Percentiles rank a stretch among this genome's conserved stretches.
Evolutionary conservation across 1,284 basidiomycete species (phyloP).

Genomic region (Xerocomus nothofagi): DNA sequence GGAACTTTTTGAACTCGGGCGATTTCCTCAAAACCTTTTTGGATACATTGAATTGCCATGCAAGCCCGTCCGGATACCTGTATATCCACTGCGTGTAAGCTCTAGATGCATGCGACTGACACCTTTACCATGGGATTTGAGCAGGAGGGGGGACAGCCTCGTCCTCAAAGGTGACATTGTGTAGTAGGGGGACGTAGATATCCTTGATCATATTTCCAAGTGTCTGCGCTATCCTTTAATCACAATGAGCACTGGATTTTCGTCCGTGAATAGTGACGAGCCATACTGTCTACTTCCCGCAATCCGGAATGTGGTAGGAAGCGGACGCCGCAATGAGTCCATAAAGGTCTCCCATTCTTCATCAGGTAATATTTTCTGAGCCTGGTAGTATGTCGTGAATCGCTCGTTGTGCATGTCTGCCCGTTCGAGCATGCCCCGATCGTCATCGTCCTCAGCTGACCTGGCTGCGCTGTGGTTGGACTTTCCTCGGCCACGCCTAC

Average conservation of each 20-base stretch:
- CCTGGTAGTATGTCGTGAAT: conserved; percentile 77
- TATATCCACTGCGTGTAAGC: not conserved
- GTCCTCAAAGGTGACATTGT: conserved; percentile 77
- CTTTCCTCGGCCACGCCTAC: conserved; percentile 7
- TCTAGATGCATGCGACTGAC: not conserved
- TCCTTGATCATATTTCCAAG: conserved; percentile 41
- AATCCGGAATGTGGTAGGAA: conserved; percentile 95
- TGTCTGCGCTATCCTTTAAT: conserved; percentile 24
- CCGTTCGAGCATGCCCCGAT: conserved; percentile 50
- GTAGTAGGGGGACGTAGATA: conserved; percentile 78
- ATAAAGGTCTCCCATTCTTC: conserved; percentile 84
- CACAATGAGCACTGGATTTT: conserved; percentile 8
- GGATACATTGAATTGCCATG: conserved; percentile 94
- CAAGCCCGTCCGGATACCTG: conserved; percentile 92
- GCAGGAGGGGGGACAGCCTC: conserved; percentile 76
- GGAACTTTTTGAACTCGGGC: conserved; percentile 95
- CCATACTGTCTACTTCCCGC: conserved; percentile 83
- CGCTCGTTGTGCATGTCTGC: conserved; percentile 70
- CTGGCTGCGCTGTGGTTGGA: conserved; percentile 9
- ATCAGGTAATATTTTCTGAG: conserved; percentile 66
- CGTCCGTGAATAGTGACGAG: not conserved
- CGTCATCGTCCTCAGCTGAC: conserved; percentile 15
- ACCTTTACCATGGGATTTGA: conserved; percentile 81
- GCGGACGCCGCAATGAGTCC: conserved; percentile 63
- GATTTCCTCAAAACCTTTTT: conserved; percentile 90